These are phyloP conservation scores for Populus hybrid DNA, from an alignment of 441 rosid species.

Conservation along the genomic window DNA sequence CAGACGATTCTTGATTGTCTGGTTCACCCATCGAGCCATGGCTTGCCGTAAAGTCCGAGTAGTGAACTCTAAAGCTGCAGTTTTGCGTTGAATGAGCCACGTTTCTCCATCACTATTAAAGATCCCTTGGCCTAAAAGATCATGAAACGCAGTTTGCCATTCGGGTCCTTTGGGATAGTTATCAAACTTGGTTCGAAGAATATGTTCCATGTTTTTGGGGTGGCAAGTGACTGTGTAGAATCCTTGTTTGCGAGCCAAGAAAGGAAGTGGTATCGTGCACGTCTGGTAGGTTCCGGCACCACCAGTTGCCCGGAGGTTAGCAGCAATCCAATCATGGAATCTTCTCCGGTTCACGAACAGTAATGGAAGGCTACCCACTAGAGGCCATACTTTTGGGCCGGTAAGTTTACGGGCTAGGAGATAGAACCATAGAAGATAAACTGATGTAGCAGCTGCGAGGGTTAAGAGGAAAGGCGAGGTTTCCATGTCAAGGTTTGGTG, in stretches of 20 bases:
- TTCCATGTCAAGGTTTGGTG: constrained; percentile 40
- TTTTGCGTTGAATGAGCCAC: constrained; percentile 92
- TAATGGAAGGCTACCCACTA: constrained; percentile 71
- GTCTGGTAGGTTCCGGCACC: constrained; percentile 81
- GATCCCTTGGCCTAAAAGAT: constrained; percentile 86
- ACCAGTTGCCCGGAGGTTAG: constrained; percentile 65
- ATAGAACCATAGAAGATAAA: constrained; percentile 78
- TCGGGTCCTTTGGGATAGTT: constrained; percentile 91
- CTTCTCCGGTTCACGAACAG: constrained; percentile 55
- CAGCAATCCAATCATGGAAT: constrained; percentile 82
- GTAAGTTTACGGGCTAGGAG: constrained; percentile 56
- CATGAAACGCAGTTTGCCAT: constrained; percentile 86
- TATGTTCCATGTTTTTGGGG: constrained; percentile 84
- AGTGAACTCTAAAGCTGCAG: constrained; percentile 93
- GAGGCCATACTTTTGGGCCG: constrained; percentile 69
- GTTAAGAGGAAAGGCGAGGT: constrained; percentile 26
- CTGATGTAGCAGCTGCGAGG: constrained; percentile 35
- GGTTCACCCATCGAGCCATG: constrained; percentile 93
- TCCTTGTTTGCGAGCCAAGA: constrained; percentile 69
- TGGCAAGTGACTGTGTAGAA: constrained; percentile 90
- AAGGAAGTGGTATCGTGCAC: constrained; percentile 68
- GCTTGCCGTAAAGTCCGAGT: constrained; percentile 87
- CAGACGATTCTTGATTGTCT: constrained; percentile 72
- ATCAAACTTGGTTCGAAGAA: constrained; percentile 77
- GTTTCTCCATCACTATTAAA: constrained; percentile 95